Base-by-base conservation (phyloP, 78 protist genomes). In the Guillardia theta region DNA sequence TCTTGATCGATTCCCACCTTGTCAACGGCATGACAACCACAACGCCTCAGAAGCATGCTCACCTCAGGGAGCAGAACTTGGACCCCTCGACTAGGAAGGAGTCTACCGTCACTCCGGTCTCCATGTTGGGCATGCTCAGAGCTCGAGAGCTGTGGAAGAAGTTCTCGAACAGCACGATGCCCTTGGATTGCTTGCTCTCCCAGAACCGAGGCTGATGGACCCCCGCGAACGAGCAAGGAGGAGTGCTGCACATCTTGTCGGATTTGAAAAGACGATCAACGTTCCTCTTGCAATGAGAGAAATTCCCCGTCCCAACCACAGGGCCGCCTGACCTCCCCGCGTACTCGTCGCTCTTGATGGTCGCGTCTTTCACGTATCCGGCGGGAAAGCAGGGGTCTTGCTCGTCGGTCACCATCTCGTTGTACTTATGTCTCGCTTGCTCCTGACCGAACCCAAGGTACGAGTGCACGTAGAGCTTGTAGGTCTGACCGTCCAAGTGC, bases 401-500 rank as follows among this genome's bases (percentile, higher is more conserved):
- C 53, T 10, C 47, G 90, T 18, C 39, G 19, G 45, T 30, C 46
- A 88, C 41, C 64, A 45, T 8, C 37, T 48, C 44, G 93, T 88
- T 88, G 64, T 48, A 88, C 46, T 39, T 18, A 30, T 18, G 33
- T 30, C 90, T 15, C 50, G 90, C 90, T 12, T 46, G 62, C 37
- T 80, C 90, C 90, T 70, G 87, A 24, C 93, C 93, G 41, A 43
- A 88, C 22, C 93, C 93, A 44, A 88, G 93, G 93, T 88, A 88
- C 47, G 76, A 48, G 64, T 88, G 93, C 6, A 64, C 33, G 64
- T 88, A 88, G 19, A 88, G 93, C 41, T 36, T 4, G 83, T 70
- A 70, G 41, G 33, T 22, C 4, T 12, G 21, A 1, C 83, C 83
- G 0, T 12, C 83, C 1, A 70, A 12, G 12, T 53, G 33, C 33